Percentiles rank a stretch among this genome's conserved stretches.
Conservation (phyloP, 2,329 filamentous ascomycete species). For the Trichoderma citrinoviride region DNA sequence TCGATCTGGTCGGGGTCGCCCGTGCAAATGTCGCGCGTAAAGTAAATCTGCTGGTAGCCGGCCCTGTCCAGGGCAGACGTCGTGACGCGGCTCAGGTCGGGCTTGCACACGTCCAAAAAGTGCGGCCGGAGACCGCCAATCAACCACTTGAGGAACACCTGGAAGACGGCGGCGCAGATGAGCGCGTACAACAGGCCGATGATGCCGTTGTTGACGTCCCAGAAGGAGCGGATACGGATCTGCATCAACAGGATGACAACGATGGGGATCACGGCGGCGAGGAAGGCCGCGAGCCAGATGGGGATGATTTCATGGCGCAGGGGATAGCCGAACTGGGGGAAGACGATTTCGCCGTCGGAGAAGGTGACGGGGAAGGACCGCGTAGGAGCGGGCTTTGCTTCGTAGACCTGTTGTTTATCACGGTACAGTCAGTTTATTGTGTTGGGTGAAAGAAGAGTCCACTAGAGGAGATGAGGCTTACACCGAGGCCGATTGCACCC, state of each 20-base stretch:
- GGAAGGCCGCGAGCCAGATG: constrained; percentile 66
- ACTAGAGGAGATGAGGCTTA: constrained; percentile 39
- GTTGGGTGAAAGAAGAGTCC: too few relatives aligned
- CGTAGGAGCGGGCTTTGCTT: constrained; percentile 61
- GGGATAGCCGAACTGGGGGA: constrained; percentile 69
- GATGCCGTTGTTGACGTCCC: constrained; percentile 68
- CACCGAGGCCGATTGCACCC: constrained; percentile 65
- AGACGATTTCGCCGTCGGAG: constrained; percentile 64
- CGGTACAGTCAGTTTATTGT: not conserved
- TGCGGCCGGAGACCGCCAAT: constrained; percentile 72
- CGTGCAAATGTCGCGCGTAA: constrained; percentile 67
- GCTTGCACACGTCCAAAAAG: constrained; percentile 69
- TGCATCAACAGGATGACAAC: constrained; percentile 63
- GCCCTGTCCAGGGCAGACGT: constrained; percentile 43
- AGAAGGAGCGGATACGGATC: constrained; percentile 65
- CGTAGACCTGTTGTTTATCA: constrained; percentile 51
- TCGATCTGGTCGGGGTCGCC: constrained; percentile 63
- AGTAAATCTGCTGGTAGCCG: constrained; percentile 62
- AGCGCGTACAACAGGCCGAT: constrained; percentile 68
- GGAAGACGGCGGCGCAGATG: constrained; percentile 70
- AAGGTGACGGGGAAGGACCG: constrained; percentile 70
- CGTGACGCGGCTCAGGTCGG: constrained; percentile 34
- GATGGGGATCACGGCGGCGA: constrained; percentile 65
- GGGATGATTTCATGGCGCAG: constrained; percentile 68
- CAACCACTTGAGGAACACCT: constrained; percentile 73